Conservation (phyloP, 129 eudicot genomes). For the Helichrysum umbraculigerum region DNA sequence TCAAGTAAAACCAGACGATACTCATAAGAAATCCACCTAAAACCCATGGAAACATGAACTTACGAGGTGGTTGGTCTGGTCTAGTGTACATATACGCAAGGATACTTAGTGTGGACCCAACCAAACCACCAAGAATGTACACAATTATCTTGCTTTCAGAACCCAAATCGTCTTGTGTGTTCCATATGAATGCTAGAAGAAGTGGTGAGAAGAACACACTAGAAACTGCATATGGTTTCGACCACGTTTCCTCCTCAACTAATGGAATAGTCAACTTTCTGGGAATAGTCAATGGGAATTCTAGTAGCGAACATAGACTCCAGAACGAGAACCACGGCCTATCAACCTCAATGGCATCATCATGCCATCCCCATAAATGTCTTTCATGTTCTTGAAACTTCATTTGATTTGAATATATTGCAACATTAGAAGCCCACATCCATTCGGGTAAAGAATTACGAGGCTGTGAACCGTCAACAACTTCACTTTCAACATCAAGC, state of each 20-base stretch:
- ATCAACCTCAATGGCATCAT: slow-evolving; percentile 56
- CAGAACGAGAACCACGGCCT: slow-evolving; percentile 51
- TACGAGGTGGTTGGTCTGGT: slow-evolving; percentile 78
- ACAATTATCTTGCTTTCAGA: slow-evolving; percentile 41
- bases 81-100: slow-evolving; percentile 61
- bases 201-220: slow-evolving; percentile 75
- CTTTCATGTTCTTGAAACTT: slow-evolving; percentile 68
- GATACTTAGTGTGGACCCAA: slow-evolving; percentile 54
- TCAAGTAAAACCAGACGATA: slow-evolving; percentile 91
- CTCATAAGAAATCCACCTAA: slow-evolving; percentile 92
- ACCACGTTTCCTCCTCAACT: slow-evolving; percentile 92
- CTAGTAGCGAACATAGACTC: slow-evolving; percentile 52
- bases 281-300: slow-evolving; percentile 68
- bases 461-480: slow-evolving; percentile 41
- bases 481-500: slow-evolving; percentile 63
- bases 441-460: slow-evolving; percentile 78
- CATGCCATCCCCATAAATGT: slow-evolving; percentile 90
- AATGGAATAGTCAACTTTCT: slow-evolving; percentile 84
- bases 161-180: slow-evolving; percentile 44
- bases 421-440: slow-evolving; percentile 99
- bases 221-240: slow-evolving; percentile 71
- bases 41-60: slow-evolving; percentile 76
- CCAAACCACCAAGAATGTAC: slow-evolving; percentile 46
- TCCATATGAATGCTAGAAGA: slow-evolving; percentile 70
- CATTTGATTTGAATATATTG: slow-evolving; percentile 77